These are phyloP conservation scores for Pyrus bretschneideri DNA, from an alignment of 306 rosid species.

Conservation along the genomic window DNA sequence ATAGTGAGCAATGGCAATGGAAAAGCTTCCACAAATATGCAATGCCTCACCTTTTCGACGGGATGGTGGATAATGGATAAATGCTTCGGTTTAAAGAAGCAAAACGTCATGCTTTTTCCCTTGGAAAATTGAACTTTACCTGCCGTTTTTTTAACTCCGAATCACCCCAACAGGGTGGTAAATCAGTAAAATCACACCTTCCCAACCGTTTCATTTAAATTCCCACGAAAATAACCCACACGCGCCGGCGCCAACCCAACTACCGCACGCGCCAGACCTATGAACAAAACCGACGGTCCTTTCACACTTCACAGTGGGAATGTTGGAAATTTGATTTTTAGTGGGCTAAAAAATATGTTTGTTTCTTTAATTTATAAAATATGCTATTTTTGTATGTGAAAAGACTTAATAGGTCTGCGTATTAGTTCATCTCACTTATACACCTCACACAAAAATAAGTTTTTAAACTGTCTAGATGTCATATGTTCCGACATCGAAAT, in stretches of 20 bases:
- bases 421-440: too few species aligned
- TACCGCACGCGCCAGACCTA: neutral
- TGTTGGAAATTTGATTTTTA: neutral
- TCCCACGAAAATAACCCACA: neutral
- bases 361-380: too few species aligned
- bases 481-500: too few species aligned
- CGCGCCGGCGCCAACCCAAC: too few species aligned
- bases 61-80: too few species aligned
- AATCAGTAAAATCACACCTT: neutral
- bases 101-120: too few species aligned
- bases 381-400: neutral
- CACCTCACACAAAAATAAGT: too few species aligned
- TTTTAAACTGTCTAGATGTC: accelerated
- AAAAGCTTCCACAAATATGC: neutral
- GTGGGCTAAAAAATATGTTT: neutral
- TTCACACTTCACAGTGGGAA: neutral
- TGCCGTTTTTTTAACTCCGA: neutral
- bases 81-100: too few species aligned
- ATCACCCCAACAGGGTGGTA: neutral
- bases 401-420: too few species aligned
- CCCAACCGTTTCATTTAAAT: conserved; percentile 5
- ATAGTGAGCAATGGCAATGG: neutral
- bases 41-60: neutral
- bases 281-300: neutral
- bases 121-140: too few species aligned